Percentiles rank a stretch among this genome's conserved stretches.
phyloP scores from a whole-genome alignment of 306 rosid species.

The Benincasa hispida region DNA sequence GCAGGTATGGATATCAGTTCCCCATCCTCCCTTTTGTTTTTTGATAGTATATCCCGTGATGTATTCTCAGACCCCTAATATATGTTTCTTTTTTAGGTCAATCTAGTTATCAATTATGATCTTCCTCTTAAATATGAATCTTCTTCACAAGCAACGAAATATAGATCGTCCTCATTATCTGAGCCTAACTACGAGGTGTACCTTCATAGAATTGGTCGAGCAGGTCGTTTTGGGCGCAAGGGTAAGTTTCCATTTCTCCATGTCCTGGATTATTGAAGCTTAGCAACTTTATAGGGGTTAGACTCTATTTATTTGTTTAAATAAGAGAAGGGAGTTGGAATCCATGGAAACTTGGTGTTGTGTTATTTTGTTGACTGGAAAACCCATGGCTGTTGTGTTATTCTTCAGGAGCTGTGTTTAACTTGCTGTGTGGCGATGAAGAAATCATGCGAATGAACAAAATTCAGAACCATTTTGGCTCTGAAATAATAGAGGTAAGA shows the following conservation, averaged over 20 bases:
- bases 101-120: slow-evolving; percentile 77
- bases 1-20: slow-evolving; percentile 33
- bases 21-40: neutral
- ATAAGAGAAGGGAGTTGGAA: neutral
- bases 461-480: slow-evolving; percentile 38
- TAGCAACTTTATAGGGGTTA: neutral
- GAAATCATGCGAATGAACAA: slow-evolving; percentile 28
- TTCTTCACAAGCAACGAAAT: neutral
- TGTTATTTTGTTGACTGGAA: neutral
- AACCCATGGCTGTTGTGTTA: neutral
- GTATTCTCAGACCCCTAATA: neutral
- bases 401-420: slow-evolving; percentile 45
- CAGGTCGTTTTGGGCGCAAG: slow-evolving; percentile 91
- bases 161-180: neutral
- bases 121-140: slow-evolving; percentile 45
- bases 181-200: slow-evolving; percentile 85
- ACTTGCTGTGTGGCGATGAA: slow-evolving; percentile 30
- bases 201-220: slow-evolving; percentile 78
- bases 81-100: slow-evolving; percentile 29
- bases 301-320: neutral
- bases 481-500: slow-evolving; percentile 31
- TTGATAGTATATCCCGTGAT: neutral
- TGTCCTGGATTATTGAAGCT: neutral
- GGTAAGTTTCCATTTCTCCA: slow-evolving; percentile 29
- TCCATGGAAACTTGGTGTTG: neutral